A percentile compares a stretch with the other conserved stretches of the same genome.
phyloP scores from a whole-genome alignment of 2,329 filamentous ascomycete genomes.

The Pseudogymnoascus destructans region DNA sequence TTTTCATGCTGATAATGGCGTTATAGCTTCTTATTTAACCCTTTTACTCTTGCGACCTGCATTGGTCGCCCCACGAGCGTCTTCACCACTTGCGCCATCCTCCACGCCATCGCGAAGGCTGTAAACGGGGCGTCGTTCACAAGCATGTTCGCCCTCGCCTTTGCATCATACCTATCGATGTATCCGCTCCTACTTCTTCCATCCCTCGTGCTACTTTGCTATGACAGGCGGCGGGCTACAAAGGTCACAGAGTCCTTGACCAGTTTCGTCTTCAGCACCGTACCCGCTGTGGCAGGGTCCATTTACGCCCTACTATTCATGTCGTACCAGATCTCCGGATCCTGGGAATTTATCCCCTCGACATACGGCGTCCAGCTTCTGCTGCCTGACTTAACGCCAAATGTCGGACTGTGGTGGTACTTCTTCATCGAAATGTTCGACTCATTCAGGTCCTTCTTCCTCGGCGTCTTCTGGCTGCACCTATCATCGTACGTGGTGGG shows the following conservation, averaged over 20 bases:
- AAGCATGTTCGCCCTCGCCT: slow-evolving; percentile 70
- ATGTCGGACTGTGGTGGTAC: slow-evolving; percentile 98
- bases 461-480: slow-evolving; percentile 96
- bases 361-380: slow-evolving; percentile 91
- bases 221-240: slow-evolving; percentile 40
- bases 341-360: slow-evolving; percentile 76
- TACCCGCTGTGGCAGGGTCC: slow-evolving; percentile 39
- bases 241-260: slow-evolving; percentile 27
- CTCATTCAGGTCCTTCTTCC: slow-evolving; percentile 91
- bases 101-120: slow-evolving; percentile 72
- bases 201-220: slow-evolving; percentile 67
- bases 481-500: slow-evolving; percentile 81
- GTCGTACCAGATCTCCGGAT: slow-evolving; percentile 63
- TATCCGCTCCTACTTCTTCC: slow-evolving; percentile 81
- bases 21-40: slow-evolving; percentile 77
- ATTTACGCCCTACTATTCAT: slow-evolving; percentile 52
- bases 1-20: neutral
- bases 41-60: slow-evolving; percentile 83
- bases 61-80: slow-evolving; percentile 78
- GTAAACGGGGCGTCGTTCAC: slow-evolving; percentile 59
- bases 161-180: slow-evolving; percentile 83
- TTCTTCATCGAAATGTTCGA: slow-evolving; percentile 99
- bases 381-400: slow-evolving; percentile 84
- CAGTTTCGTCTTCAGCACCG: slow-evolving; percentile 42
- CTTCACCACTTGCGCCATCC: slow-evolving; percentile 78